Evolutionary conservation across 768 basidiomycete species (phyloP), one percentile per base, ranked within the genome.

Genomic region (Vararia minispora): DNA sequence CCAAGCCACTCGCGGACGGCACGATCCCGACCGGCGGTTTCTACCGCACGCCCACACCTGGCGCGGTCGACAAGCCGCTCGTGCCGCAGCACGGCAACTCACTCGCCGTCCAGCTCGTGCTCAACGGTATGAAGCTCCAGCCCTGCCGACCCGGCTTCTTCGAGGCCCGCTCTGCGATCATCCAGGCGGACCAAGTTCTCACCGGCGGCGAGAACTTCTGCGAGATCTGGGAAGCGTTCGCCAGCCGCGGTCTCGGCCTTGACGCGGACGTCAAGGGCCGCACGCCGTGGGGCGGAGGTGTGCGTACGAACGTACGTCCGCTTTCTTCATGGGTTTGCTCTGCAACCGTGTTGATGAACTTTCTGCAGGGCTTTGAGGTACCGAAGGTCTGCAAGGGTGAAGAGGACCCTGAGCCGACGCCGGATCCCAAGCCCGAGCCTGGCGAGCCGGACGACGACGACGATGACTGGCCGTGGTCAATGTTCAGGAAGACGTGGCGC

Each of bases 151-250:
- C 94, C 14, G 71, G 68, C 32, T 92, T 94, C 79, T 85, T 90
- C 52, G 79, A 90, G 40, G 84, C 90, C 13, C 77, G 90, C 43
- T 79, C 82, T 56, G 86, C 89, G 12, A 90, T 94, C 57, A 75
- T 94, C 46, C 79, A 88, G 48, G 91, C 94, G 16, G 94, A 97
- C 57, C 65, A 87, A 55, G 61, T 85, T 30, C 70, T 95, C 42
- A 97, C 94, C 3, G 86, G 79, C 11, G 94, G 94, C 3, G 87
- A 90, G 72, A 99, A 99, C 68, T 65, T 69, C 49, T 99, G 94
- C 58, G 66, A 67, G 11, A 60, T 99, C 46, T 97, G 90, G 91
- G 61, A 69, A 41, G 87, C 76, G 29, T 99, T 97, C 55, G 71
- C 86, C 5, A 60, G 71, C 48, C 70, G 87, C 25, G 94, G 94